phyloP scores from a whole-genome alignment of 2,329 filamentous ascomycete species.

The Diaporthe capsici region DNA sequence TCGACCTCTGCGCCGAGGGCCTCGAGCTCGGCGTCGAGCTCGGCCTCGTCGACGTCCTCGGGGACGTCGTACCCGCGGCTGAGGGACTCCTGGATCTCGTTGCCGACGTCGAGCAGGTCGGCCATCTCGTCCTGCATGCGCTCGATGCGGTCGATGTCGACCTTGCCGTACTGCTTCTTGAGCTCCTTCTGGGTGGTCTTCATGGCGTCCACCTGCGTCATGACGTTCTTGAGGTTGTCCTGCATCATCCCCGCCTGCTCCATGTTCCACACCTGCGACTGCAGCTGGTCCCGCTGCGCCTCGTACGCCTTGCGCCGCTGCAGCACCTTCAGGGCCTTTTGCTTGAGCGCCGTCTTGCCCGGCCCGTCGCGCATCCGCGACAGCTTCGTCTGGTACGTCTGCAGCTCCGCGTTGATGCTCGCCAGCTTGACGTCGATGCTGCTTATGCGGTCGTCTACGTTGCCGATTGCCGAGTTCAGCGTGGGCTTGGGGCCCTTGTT shows the following conservation, averaged over 20 bases:
- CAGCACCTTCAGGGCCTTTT: constrained; percentile 94
- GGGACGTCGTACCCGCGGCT: constrained; percentile 93
- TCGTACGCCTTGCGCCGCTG: constrained; percentile 97
- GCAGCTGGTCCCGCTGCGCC: constrained; percentile 91
- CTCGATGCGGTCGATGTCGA: constrained; percentile 98
- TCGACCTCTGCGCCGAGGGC: constrained; percentile 95
- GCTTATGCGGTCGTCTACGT: constrained; percentile 87
- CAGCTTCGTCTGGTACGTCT: constrained; percentile 88
- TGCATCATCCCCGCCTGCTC: constrained; percentile 98
- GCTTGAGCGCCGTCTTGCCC: constrained; percentile 91
- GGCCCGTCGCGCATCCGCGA: constrained; percentile 95
- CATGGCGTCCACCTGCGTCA: constrained; percentile 98
- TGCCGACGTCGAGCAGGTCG: constrained; percentile 95
- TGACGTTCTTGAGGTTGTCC: constrained; percentile 97
- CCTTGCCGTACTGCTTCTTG: constrained; percentile 94
- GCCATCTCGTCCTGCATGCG: constrained; percentile 99
- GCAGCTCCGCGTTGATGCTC: constrained; percentile 90
- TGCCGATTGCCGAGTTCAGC: constrained; percentile 84
- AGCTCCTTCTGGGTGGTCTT: constrained; percentile 96
- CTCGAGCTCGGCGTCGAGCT: constrained; percentile 96
- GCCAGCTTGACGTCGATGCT: constrained; percentile 95
- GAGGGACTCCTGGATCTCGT: constrained; percentile 97
- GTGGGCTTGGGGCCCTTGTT: constrained; percentile 90
- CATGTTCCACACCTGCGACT: constrained; percentile 98
- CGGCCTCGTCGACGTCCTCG: constrained; percentile 96